Percentiles rank a stretch among this genome's conserved stretches.
Conservation (phyloP, 2,329 filamentous ascomycete species). For the Eurotiales sp. region DNA sequence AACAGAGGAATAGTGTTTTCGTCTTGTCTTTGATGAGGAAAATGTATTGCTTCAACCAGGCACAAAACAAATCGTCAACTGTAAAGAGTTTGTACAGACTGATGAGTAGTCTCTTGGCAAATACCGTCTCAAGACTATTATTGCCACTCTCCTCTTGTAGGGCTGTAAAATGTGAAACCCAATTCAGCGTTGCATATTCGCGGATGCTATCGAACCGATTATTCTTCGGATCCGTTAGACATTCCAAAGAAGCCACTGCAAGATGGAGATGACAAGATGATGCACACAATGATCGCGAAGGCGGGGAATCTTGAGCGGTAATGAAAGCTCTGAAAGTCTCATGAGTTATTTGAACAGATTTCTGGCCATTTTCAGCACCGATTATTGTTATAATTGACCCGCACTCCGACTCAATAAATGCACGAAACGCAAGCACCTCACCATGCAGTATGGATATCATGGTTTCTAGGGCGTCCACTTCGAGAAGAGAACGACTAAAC, state of each 20-base stretch:
- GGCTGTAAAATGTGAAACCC: conserved; percentile 1
- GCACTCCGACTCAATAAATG: conserved; percentile 1
- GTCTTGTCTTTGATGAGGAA: not conserved
- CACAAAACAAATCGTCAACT: not conserved
- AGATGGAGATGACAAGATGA: not conserved
- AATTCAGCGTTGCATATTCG: not conserved
- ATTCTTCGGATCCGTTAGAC: not conserved
- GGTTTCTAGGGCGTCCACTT: not conserved
- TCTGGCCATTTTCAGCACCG: not conserved
- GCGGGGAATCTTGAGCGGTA: not conserved
- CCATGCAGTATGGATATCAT: not conserved
- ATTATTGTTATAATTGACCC: conserved; percentile 2
- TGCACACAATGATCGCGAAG: not conserved
- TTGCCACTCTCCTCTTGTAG: not conserved
- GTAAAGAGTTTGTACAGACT: not conserved
- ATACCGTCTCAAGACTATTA: not conserved
- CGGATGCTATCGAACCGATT: not conserved
- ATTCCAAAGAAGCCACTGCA: not conserved
- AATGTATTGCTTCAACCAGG: not conserved
- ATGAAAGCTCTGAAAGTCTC: conserved; percentile 2
- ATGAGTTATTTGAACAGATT: not conserved
- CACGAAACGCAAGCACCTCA: not conserved
- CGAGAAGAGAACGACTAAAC: not conserved
- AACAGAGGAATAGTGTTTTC: not conserved
- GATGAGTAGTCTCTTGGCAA: not conserved